Base-by-base conservation (phyloP, 306 rosid species). In the Spatholobus suberectus region DNA sequence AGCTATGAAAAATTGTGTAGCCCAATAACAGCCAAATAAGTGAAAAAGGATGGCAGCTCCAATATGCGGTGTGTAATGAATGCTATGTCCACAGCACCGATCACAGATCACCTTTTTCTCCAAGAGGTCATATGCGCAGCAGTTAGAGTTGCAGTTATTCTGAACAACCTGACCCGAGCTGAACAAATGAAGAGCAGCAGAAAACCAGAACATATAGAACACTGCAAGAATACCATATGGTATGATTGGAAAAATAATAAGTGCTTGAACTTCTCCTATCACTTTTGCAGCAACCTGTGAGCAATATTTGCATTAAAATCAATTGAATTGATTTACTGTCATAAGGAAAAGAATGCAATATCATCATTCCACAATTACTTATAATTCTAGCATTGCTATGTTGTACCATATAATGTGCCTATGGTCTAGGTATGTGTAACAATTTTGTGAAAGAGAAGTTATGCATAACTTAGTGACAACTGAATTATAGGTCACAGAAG, bases 11-110 rank as follows among this genome's bases (percentile, higher is more conserved):
- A 94, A 96, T 47, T 96, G 98, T 61, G 97, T 96, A 51, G 88
- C 97, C 99, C 99, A 96, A 81, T 89, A 96, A 83, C 97, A 87
- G 43, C 99, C 98, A 80, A 96, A 89, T 37, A 96, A 85, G 86
- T 96, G 99, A 87, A 96, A 96, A 77, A 96, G 91, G 78, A 96
- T 91, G 73, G 96, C 88, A 76, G 86, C 81, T 73, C 94, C 98
- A 40, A 94, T 89, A 86, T 93, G 96, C 11, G 91, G 94, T 49
- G 97, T 93, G 87, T 93, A 94, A 67, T 13, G 90, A 78, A 93
- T 86, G 85, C 95, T 91, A 85, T 89, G 93, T 65, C 98, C 98
- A 3, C 98, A 94, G 80, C 98, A 94, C 17, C 5, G 90, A 52
- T 94, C 91, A 67, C 98, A 94, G 82, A 86, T 89, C 63, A 92